Conservation (phyloP, 805 yeast species). For the Ogataea zsoltii region DNA sequence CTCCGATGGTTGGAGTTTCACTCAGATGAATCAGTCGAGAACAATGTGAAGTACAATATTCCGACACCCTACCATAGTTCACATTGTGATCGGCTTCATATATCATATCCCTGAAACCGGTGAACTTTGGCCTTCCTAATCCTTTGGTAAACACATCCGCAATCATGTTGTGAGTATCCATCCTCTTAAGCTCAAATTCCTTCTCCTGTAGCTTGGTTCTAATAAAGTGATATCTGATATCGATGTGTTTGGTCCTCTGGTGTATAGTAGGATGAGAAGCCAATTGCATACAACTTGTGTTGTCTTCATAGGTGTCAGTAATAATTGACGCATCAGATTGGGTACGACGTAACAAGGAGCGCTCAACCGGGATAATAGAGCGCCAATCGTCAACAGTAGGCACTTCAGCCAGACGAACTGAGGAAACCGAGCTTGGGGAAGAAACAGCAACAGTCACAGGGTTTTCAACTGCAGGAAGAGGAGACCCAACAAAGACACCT, state of each 20-base stretch:
- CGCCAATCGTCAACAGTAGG: not conserved
- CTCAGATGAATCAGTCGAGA: too few species aligned
- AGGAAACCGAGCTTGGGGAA: not conserved
- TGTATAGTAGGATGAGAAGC: not conserved
- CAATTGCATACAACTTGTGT: not conserved
- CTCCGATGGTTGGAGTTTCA: too few species aligned
- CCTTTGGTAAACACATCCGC: not conserved
- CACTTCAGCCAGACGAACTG: not conserved
- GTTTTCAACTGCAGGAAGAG: too few species aligned
- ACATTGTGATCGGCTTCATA: too few species aligned
- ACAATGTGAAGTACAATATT: too few species aligned
- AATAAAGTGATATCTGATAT: too few species aligned
- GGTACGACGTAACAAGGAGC: not conserved
- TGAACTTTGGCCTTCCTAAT: too few species aligned
- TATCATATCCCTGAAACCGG: too few species aligned
- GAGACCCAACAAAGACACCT: too few species aligned
- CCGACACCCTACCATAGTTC: too few species aligned
- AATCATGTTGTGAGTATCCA: not conserved
- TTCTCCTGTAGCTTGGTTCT: not conserved
- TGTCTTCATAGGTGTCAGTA: not conserved
- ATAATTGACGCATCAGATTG: not conserved
- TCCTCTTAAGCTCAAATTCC: not conserved
- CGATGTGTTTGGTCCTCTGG: not conserved
- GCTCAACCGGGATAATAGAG: not conserved
- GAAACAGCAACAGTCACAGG: not conserved